Conservation (phyloP, 2,329 filamentous ascomycete species). For the Lachnellula occidentalis region DNA sequence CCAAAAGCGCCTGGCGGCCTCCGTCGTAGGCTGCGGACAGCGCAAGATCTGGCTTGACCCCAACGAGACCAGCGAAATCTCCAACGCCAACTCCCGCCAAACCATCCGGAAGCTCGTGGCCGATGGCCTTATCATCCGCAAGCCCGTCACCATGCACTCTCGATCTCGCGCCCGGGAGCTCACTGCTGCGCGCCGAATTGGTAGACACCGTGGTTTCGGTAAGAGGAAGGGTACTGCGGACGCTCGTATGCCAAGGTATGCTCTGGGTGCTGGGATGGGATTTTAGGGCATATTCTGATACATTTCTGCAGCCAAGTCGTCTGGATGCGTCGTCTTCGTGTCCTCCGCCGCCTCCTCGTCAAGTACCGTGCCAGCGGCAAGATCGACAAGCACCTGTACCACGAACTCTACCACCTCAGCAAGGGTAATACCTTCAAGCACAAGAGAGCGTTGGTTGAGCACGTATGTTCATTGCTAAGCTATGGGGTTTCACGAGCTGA, state of each 20-base stretch:
- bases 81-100: constrained; percentile 99
- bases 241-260: constrained; percentile 97
- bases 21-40: constrained; percentile 98
- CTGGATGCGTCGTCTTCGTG: constrained; percentile 99
- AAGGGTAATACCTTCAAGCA: constrained; percentile 99
- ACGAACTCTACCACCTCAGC: constrained; percentile 99
- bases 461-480: constrained; percentile 64
- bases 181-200: constrained; percentile 88
- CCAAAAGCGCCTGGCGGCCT: constrained; percentile 99
- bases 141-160: constrained; percentile 99
- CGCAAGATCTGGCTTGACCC: constrained; percentile 99
- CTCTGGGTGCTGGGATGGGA: constrained; percentile 11
- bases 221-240: constrained; percentile 99
- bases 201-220: constrained; percentile 98
- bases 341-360: constrained; percentile 97
- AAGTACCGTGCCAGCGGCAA: constrained; percentile 99
- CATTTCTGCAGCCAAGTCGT: constrained; percentile 71
- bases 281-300: constrained; percentile 31
- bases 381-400: constrained; percentile 99
- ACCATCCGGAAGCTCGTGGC: constrained; percentile 98
- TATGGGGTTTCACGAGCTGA: constrained; percentile 18
- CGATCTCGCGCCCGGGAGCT: constrained; percentile 93
- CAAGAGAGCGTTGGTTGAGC: constrained; percentile 99
- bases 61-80: constrained; percentile 98
- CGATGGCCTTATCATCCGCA: constrained; percentile 99